Evolutionary conservation across 768 basidiomycete genomes (phyloP).

Genomic region (Psilocybe tampanensis): DNA sequence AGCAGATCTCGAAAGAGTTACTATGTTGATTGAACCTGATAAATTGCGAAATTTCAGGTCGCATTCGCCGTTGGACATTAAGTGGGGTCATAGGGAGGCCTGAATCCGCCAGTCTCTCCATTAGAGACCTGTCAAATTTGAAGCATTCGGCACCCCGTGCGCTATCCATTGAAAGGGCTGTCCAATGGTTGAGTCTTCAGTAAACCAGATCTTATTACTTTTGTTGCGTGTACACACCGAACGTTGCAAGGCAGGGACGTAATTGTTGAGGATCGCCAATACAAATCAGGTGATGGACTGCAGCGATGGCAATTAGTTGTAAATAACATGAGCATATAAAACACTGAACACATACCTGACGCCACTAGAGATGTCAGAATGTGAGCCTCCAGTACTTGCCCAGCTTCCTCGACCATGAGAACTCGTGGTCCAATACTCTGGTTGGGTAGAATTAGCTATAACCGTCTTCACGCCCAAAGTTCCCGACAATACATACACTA

Average conservation of each 20-base stretch:
- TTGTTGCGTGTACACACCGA: constrained; percentile 38
- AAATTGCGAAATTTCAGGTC: constrained; percentile 64
- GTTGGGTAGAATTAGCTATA: background rate
- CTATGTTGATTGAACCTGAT: constrained; percentile 42
- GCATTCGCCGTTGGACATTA: constrained; percentile 76
- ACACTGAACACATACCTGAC: constrained; percentile 25
- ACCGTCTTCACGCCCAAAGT: background rate
- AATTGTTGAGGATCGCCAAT: constrained; percentile 82
- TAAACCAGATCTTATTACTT: background rate
- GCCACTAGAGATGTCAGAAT: constrained; percentile 64
- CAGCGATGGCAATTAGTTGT: background rate
- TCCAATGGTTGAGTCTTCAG: background rate
- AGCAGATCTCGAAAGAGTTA: background rate
- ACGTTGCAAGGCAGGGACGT: constrained; percentile 67
- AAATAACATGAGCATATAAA: background rate
- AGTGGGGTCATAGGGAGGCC: constrained; percentile 71
- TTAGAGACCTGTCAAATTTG: constrained; percentile 72
- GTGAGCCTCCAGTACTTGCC: constrained; percentile 82
- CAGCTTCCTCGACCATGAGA: constrained; percentile 78
- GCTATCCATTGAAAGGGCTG: constrained; percentile 73
- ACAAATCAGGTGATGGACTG: constrained; percentile 69
- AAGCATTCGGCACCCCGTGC: constrained; percentile 49
- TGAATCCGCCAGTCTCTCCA: constrained; percentile 66
- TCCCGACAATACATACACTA: background rate
- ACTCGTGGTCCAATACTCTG: constrained; percentile 64